Conservation (phyloP, 73 alveolate genomes). For the Paramecium caudatum region DNA sequence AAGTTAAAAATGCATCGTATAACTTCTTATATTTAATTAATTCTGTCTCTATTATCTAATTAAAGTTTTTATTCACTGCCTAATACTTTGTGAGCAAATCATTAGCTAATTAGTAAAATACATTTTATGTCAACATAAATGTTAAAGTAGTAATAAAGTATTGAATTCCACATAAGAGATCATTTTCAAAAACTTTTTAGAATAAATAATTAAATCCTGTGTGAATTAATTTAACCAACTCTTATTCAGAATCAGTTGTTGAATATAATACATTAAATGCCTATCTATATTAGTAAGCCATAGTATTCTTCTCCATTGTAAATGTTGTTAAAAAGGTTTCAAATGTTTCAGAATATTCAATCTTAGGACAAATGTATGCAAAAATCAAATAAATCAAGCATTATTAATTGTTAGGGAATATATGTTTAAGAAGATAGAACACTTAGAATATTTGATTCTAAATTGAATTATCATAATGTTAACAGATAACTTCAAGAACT, state of each 20-base stretch:
- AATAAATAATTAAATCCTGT: conserved; percentile 5
- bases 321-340: not conserved
- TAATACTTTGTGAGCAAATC: not conserved
- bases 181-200: conserved; percentile 21
- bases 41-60: conserved; percentile 35
- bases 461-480: not conserved
- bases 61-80: not conserved
- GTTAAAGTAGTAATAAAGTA: conserved; percentile 9
- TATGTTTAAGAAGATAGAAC: conserved; percentile 30
- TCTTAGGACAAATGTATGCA: conserved; percentile 31
- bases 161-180: not conserved
- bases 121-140: not conserved
- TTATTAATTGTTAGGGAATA: conserved; percentile 33
- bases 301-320: not conserved
- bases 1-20: conserved; percentile 29
- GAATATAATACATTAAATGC: conserved; percentile 14
- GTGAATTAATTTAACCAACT: conserved; percentile 3
- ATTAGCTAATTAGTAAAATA: conserved; percentile 26
- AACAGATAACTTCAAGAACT: conserved; percentile 5
- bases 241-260: not conserved
- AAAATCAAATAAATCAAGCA: not conserved
- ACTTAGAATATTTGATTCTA: conserved; percentile 1
- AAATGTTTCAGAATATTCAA: conserved; percentile 28
- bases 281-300: conserved; percentile 36
- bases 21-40: conserved; percentile 32